These are phyloP conservation scores for Gossypium longicalyx DNA, from an alignment of 345 rosid genomes.

Conservation along the genomic window DNA sequence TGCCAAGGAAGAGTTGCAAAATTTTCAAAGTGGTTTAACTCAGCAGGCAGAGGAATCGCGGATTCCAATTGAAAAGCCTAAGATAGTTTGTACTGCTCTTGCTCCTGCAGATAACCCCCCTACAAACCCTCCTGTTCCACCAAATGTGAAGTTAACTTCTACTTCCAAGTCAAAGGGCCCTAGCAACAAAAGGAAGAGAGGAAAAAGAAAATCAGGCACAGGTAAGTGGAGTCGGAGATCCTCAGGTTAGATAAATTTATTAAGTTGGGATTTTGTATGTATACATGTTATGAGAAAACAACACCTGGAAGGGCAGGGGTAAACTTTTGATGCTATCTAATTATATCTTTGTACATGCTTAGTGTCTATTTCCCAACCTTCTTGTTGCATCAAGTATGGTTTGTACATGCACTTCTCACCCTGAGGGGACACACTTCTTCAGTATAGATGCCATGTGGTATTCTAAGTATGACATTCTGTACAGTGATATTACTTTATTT, in stretches of 20 bases:
- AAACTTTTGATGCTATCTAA: background rate
- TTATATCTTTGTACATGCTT: background rate
- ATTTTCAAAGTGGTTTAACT: conserved; percentile 22
- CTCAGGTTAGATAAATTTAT: conserved; percentile 21
- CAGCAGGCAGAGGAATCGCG: conserved; percentile 29
- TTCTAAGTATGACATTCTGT: too few species aligned
- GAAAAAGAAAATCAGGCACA: conserved; percentile 40
- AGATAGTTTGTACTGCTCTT: conserved; percentile 21
- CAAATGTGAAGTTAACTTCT: conserved; percentile 25
- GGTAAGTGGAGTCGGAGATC: conserved; percentile 39
- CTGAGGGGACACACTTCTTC: background rate
- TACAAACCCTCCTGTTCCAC: conserved; percentile 17
- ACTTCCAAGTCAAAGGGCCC: conserved; percentile 39
- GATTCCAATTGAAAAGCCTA: background rate
- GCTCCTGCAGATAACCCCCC: conserved; percentile 26
- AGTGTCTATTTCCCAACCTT: conserved; percentile 1
- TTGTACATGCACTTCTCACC: background rate
- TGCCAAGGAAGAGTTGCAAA: conserved; percentile 36
- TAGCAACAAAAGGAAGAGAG: conserved; percentile 47
- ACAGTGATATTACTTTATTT: too few species aligned
- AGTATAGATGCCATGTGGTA: too few species aligned
- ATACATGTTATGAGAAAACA: conserved; percentile 3
- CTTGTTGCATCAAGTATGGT: background rate
- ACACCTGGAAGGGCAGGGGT: background rate
- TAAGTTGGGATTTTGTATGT: background rate